Evolutionary conservation across 2,329 filamentous ascomycete species (phyloP).

Genomic region (Endocalyx cinctus): DNA sequence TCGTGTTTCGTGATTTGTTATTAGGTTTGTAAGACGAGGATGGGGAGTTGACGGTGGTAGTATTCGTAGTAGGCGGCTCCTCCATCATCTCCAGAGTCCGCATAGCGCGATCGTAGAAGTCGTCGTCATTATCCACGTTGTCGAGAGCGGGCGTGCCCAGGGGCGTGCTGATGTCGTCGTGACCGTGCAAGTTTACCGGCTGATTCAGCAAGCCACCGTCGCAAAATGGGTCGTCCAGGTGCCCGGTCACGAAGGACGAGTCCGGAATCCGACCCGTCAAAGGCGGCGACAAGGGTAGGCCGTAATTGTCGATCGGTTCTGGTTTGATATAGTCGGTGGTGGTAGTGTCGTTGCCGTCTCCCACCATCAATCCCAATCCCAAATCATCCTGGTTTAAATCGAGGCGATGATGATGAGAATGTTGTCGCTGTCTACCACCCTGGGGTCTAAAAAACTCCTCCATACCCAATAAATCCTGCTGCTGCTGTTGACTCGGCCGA

Average conservation of each 20-base stretch:
- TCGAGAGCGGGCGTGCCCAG: constrained; percentile 18
- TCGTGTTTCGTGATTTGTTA: constrained; percentile 17
- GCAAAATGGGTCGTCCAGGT: constrained; percentile 27
- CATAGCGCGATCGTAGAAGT: constrained; percentile 15
- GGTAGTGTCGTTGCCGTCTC: constrained; percentile 10
- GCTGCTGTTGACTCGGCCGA: constrained; percentile 2
- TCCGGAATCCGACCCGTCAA: constrained; percentile 23
- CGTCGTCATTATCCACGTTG: too few species aligned
- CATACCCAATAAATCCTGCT: neutral
- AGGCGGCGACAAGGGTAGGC: constrained; percentile 24
- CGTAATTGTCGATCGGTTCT: constrained; percentile 18
- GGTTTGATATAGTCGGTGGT: constrained; percentile 12
- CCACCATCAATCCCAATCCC: constrained; percentile 12
- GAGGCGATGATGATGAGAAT: neutral
- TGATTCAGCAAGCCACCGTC: constrained; percentile 15
- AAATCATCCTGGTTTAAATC: constrained; percentile 9
- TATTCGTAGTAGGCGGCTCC: too few species aligned
- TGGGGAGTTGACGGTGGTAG: too few species aligned
- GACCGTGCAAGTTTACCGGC: constrained; percentile 4
- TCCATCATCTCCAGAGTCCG: constrained; percentile 10
- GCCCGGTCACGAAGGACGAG: constrained; percentile 23
- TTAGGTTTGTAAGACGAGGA: constrained; percentile 1
- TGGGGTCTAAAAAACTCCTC: constrained; percentile 4
- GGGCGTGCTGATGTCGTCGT: constrained; percentile 13
- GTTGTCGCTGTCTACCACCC: too few species aligned